Percentiles rank a stretch among this genome's conserved stretches.
phyloP scores from a whole-genome alignment of 1,284 basidiomycete genomes.

The Heterobasidion parviporum region DNA sequence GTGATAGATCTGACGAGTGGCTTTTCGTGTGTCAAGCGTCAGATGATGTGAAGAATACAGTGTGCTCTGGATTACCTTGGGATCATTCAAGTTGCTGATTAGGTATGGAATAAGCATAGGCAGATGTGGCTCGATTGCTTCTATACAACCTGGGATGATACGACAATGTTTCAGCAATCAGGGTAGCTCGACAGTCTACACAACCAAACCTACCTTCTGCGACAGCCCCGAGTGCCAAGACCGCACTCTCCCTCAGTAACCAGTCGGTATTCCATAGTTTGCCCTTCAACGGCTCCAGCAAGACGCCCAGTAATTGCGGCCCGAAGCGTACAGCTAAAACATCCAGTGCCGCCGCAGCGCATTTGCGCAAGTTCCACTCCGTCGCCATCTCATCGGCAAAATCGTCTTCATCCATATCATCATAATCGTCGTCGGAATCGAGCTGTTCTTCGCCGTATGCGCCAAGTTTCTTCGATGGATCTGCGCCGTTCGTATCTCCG shows the following conservation, averaged over 20 bases:
- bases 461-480: conserved; percentile 38
- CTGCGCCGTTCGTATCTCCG: conserved; percentile 38
- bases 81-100: conserved; percentile 83
- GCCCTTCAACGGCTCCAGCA: conserved; percentile 87
- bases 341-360: conserved; percentile 95
- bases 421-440: conserved; percentile 72
- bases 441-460: conserved; percentile 67
- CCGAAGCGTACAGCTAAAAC: conserved; percentile 93
- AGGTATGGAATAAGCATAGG: conserved; percentile 90
- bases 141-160: conserved; percentile 75
- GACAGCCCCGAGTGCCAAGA: conserved; percentile 95
- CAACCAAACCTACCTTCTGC: conserved; percentile 71
- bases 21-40: conserved; percentile 26
- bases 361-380: conserved; percentile 98
- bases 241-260: conserved; percentile 92
- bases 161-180: neutral
- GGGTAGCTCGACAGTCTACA: neutral
- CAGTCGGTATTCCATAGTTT: conserved; percentile 93
- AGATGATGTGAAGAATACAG: neutral
- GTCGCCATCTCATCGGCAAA: conserved; percentile 97
- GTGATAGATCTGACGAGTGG: conserved; percentile 97
- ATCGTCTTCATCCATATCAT: conserved; percentile 84
- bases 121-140: conserved; percentile 91
- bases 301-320: conserved; percentile 78
- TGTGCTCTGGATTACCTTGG: conserved; percentile 55